These are phyloP conservation scores for Candida ascalaphidarum DNA, from an alignment of 805 yeast species.

Conservation along the genomic window DNA sequence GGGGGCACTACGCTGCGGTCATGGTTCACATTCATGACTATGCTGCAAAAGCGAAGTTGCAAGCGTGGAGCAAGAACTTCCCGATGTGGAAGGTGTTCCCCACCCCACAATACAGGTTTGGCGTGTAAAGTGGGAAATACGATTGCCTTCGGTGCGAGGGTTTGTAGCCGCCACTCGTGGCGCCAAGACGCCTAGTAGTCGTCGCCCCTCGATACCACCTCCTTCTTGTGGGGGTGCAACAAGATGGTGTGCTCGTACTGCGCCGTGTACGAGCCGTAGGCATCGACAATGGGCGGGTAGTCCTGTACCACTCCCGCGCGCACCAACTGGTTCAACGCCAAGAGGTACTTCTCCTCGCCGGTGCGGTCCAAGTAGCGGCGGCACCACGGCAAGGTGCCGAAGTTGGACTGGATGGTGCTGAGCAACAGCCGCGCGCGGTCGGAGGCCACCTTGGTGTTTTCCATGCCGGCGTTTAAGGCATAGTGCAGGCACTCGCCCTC, in stretches of 20 bases:
- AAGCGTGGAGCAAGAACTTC: too few relatives aligned
- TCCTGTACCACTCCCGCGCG: conserved; percentile 84
- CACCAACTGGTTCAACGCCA: conserved; percentile 80
- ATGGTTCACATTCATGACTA: too few relatives aligned
- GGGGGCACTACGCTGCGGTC: too few relatives aligned
- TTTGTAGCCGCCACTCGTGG: too few relatives aligned
- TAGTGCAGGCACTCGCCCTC: conserved; percentile 96
- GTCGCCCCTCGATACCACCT: conserved; percentile 90
- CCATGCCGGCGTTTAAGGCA: conserved; percentile 49
- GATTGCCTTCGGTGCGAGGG: too few relatives aligned
- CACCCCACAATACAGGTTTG: too few relatives aligned
- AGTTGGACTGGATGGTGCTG: conserved; percentile 63
- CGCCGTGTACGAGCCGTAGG: conserved; percentile 83
- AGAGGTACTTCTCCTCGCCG: conserved; percentile 85
- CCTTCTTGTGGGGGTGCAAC: conserved; percentile 85
- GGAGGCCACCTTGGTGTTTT: conserved; percentile 35
- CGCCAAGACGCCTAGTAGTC: conserved; percentile 54
- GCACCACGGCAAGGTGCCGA: conserved; percentile 96
- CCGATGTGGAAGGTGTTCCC: too few relatives aligned
- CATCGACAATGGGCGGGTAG: conserved; percentile 87
- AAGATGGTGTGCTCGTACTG: conserved; percentile 93
- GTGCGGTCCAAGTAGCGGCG: conserved; percentile 86
- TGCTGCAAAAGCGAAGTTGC: too few relatives aligned
- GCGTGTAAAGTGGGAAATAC: too few relatives aligned
- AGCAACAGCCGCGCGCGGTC: conserved; percentile 65